phyloP scores from a whole-genome alignment of 345 rosid species.

The Heritiera littoralis region DNA sequence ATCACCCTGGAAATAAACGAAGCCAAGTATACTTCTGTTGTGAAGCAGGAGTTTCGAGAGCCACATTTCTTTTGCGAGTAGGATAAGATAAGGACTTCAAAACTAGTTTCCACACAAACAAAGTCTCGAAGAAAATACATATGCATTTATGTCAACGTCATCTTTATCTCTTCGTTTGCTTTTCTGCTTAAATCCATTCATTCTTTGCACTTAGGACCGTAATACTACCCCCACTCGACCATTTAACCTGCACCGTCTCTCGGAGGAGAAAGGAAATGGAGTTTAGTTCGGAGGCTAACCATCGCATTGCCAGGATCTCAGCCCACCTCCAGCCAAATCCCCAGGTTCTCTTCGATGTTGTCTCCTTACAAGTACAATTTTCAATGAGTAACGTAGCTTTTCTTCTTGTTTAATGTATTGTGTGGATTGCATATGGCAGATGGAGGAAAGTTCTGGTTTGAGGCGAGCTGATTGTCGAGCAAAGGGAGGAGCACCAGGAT shows the following conservation, averaged over 20 bases:
- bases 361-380: neutral
- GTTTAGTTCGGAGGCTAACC: slow-evolving; percentile 44
- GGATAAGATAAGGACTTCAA: slow-evolving; percentile 52
- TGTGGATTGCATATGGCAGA: slow-evolving; percentile 30
- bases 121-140: neutral
- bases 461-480: slow-evolving; percentile 58
- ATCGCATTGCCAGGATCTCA: slow-evolving; percentile 59
- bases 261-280: slow-evolving; percentile 40
- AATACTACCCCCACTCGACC: neutral
- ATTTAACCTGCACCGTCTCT: neutral
- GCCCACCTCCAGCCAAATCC: slow-evolving; percentile 62
- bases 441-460: slow-evolving; percentile 48
- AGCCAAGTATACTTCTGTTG: neutral
- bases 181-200: slow-evolving; percentile 20
- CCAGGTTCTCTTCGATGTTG: slow-evolving; percentile 41
- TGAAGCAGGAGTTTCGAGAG: slow-evolving; percentile 30
- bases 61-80: slow-evolving; percentile 35
- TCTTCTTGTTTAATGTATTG: neutral
- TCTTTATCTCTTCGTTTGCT: slow-evolving; percentile 30
- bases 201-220: slow-evolving; percentile 12
- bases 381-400: neutral
- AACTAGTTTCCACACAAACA: slow-evolving; percentile 56
- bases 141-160: slow-evolving; percentile 45
- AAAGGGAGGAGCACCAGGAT: slow-evolving; percentile 72
- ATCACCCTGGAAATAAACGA: neutral